Evolutionary conservation across 2,329 filamentous ascomycete genomes (phyloP).

Genomic region (Triangularia setosa): DNA sequence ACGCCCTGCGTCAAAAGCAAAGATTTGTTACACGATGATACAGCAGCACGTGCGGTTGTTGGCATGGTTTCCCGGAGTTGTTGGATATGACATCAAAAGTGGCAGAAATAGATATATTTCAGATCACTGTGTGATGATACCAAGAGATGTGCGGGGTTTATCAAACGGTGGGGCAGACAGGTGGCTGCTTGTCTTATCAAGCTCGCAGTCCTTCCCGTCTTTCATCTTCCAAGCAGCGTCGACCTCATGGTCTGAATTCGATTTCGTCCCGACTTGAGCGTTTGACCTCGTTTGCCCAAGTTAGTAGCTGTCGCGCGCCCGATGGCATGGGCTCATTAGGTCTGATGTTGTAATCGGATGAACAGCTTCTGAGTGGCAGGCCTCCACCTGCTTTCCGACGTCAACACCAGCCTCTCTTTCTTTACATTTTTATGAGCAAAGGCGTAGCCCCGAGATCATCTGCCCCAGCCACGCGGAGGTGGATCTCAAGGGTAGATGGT

Average conservation of each 20-base stretch:
- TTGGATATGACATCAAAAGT: background rate
- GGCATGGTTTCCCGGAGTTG: background rate
- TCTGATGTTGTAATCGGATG: background rate
- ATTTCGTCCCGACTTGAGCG: background rate
- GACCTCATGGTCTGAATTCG: background rate
- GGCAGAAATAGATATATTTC: background rate
- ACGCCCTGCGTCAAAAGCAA: background rate
- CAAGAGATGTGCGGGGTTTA: background rate
- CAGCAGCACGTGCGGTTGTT: background rate
- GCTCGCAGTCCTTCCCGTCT: background rate
- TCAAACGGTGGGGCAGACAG: background rate
- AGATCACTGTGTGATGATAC: background rate
- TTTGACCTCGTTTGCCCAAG: background rate
- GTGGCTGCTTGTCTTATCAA: background rate
- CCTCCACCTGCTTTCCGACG: background rate
- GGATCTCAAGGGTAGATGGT: background rate
- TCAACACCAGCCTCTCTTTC: background rate
- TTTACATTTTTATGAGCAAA: background rate
- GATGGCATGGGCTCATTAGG: background rate
- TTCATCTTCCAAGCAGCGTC: background rate
- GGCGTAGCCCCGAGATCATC: background rate
- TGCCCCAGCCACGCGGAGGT: background rate
- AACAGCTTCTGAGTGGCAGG: background rate
- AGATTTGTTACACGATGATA: background rate
- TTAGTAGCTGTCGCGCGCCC: background rate